These are phyloP conservation scores for Rusavskia elegans DNA, from an alignment of 495 filamentous ascomycete species.

Conservation along the genomic window DNA sequence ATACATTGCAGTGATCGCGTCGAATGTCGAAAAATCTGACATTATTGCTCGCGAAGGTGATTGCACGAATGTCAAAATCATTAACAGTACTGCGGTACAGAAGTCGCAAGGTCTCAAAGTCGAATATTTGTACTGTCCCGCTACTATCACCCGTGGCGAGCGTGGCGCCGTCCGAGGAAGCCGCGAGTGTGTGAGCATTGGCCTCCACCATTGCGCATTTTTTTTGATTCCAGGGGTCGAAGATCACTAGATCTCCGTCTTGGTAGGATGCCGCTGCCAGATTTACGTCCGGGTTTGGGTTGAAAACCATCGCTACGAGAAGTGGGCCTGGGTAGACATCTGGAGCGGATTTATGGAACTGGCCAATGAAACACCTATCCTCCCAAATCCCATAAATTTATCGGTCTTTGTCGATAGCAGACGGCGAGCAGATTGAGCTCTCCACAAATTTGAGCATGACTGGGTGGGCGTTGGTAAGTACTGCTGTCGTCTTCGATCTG, in stretches of 20 bases:
- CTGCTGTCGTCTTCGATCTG: background rate
- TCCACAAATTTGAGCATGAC: background rate
- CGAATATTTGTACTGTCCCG: conserved; percentile 20
- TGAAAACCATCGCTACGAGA: conserved; percentile 17
- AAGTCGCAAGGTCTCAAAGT: conserved; percentile 20
- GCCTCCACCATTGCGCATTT: conserved; percentile 4
- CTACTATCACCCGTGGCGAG: conserved; percentile 12
- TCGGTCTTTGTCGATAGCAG: conserved; percentile 5
- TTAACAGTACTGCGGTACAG: conserved; percentile 15
- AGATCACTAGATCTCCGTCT: conserved; percentile 17
- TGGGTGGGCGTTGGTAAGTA: background rate
- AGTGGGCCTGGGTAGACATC: no score
- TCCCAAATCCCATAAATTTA: conserved; percentile 16
- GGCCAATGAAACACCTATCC: no score
- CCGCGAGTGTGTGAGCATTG: conserved; percentile 12
- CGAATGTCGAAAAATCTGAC: no score
- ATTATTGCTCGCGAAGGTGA: no score
- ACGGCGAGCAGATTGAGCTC: conserved; percentile 12
- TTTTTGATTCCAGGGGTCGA: conserved; percentile 13
- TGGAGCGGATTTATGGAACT: no score
- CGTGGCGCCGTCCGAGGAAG: conserved; percentile 17
- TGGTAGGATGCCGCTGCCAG: conserved; percentile 17
- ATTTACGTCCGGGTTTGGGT: conserved; percentile 16
- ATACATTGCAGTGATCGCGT: no score
- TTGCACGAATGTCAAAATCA: no score